Base-by-base conservation (phyloP, 2,329 filamentous ascomycete genomes). In the Monosporascus sp. region DNA sequence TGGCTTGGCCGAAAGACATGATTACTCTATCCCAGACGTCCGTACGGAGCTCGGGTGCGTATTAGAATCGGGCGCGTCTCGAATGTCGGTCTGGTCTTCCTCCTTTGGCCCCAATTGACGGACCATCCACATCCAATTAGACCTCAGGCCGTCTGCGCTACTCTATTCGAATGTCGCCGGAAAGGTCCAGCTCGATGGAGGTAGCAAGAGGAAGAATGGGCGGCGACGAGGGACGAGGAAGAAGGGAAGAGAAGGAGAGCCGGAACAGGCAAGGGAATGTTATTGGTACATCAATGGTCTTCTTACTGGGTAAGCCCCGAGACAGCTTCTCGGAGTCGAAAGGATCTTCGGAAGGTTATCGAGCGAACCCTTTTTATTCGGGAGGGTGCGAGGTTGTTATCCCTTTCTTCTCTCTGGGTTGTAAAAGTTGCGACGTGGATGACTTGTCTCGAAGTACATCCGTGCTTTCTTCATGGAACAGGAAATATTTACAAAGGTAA, bases 1-100 rank as follows among this genome's bases (percentile, higher is more conserved):
- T 89, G 58, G 73, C 74, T 60, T 74, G 73, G 24, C 76, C 72
- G 59, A 81, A 80, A 50, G 81, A 75, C 82, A 85, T 85, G 56
- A 54, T 62, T 52, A 47, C 51, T 54, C 49, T 56, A 48, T 31
- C 5, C 31, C 31, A 5, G 31, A 14, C 11, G 31, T 35, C 31
- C 1, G 31, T 5, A 35, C 31, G 9, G 14, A 35, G 31, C 31
- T 35, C 31, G 31, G 31, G 11, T 35, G 31, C 1, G 9, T 14
- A 14, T 35, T 35, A 11, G 14, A 35, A 35, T 14, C 17, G 26
- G 43, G 51, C 47, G 51, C 40, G 52, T 50, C 46, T 49, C 31
- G 31, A 35, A 35, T 35, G 31, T 14, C 31, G 31, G 31, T 35
- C 40, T 43, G 40, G 19, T 14, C 19, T 43, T 20, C 19, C 19